A percentile compares a stretch with the other conserved stretches of the same genome.
Evolutionary conservation across 2,329 filamentous ascomycete genomes (phyloP).

Genomic region (Colletotrichum theobromicola): DNA sequence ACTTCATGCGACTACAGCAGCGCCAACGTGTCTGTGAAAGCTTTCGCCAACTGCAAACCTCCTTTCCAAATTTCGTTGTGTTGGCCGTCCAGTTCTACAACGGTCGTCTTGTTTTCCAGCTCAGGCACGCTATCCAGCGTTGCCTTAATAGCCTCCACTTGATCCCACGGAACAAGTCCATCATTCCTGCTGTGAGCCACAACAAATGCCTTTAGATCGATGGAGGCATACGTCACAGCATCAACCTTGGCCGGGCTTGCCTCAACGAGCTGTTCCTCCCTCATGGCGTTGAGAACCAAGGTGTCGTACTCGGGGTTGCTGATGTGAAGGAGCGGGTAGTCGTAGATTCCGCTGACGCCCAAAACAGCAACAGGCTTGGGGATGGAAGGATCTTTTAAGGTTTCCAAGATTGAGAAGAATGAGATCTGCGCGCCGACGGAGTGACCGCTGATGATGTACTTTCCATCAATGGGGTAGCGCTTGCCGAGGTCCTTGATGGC

Average conservation of each 20-base stretch:
- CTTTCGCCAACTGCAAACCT: neutral
- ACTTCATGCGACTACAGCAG: too few relatives aligned
- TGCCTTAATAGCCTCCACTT: neutral
- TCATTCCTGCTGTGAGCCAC: conserved; percentile 12
- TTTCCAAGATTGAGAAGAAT: neutral
- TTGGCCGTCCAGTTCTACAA: neutral
- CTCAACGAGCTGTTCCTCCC: conserved; percentile 43
- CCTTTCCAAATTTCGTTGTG: conserved; percentile 10
- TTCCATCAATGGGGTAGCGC: neutral
- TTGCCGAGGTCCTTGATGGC: conserved; percentile 3
- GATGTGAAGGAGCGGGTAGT: conserved; percentile 58
- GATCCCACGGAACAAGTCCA: conserved; percentile 5
- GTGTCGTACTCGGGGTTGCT: conserved; percentile 57
- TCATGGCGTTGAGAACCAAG: conserved; percentile 68
- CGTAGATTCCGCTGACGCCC: conserved; percentile 70
- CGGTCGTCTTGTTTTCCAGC: neutral
- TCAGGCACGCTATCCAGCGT: neutral
- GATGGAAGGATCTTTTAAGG: neutral
- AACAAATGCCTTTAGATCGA: neutral
- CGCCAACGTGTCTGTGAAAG: neutral
- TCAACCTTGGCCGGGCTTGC: conserved; percentile 58
- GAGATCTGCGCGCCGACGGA: conserved; percentile 14
- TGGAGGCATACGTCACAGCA: conserved; percentile 11
- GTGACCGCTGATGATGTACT: conserved; percentile 10
- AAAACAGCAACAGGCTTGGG: conserved; percentile 55